These are phyloP conservation scores for Pseudogymnoascus sp. DNA, from an alignment of 2,329 filamentous ascomycete species.

Conservation along the genomic window DNA sequence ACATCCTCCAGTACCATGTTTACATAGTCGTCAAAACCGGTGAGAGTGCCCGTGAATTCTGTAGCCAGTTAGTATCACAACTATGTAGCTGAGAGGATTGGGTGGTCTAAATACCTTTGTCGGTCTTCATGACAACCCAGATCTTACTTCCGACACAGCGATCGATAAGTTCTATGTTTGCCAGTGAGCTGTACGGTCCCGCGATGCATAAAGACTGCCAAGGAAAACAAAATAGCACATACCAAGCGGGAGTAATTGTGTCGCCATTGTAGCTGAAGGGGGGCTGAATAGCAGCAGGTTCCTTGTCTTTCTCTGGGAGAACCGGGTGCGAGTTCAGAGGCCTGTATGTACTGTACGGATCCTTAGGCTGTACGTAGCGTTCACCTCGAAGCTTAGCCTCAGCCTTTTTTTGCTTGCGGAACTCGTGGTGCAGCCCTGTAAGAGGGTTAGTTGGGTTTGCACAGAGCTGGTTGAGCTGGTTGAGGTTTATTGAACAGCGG, in stretches of 20 bases:
- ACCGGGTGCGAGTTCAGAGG: not conserved
- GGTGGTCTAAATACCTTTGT: slow-evolving; percentile 65
- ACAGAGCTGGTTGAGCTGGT: not conserved
- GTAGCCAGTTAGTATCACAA: slow-evolving; percentile 15
- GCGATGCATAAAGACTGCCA: not conserved
- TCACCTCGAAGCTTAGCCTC: not conserved
- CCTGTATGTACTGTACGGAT: not conserved
- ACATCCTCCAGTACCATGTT: slow-evolving; percentile 99
- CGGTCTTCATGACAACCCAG: slow-evolving; percentile 99
- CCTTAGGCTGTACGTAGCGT: not conserved
- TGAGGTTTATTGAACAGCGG: not conserved
- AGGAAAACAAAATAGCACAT: slow-evolving; percentile 21
- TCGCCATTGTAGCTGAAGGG: slow-evolving; percentile 38
- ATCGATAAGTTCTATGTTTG: slow-evolving; percentile 78
- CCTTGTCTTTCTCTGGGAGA: not conserved
- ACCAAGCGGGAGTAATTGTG: slow-evolving; percentile 68
- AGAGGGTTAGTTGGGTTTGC: not conserved
- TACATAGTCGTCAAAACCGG: slow-evolving; percentile 98
- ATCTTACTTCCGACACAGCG: slow-evolving; percentile 97
- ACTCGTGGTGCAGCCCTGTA: not conserved
- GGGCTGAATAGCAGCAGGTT: not conserved
- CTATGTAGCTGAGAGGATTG: not conserved
- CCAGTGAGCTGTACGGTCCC: not conserved
- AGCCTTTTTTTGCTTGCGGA: not conserved
- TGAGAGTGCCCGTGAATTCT: slow-evolving; percentile 93